Percentiles rank a stretch among this genome's conserved stretches.
These are phyloP conservation scores for Boletales sp. DNA, from an alignment of 768 basidiomycete species.

Conservation along the genomic window DNA sequence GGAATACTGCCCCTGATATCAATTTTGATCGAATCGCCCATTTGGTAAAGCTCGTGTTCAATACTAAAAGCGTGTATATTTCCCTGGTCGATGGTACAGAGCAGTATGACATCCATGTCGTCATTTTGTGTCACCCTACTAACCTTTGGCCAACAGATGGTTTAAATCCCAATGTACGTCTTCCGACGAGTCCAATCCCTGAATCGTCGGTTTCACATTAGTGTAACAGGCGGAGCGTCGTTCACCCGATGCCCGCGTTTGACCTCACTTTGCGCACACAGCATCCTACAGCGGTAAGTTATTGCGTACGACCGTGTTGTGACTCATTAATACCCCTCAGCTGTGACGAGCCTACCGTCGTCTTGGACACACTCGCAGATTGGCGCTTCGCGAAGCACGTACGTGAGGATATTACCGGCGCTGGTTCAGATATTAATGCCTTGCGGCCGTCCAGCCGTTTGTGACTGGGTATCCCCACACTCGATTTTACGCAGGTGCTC, in stretches of 20 bases:
- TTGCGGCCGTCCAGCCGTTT: slow-evolving; percentile 49
- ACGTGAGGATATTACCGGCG: slow-evolving; percentile 20
- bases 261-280: slow-evolving; percentile 79
- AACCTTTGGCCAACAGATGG: slow-evolving; percentile 50
- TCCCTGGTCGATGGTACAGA: slow-evolving; percentile 81
- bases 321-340: slow-evolving; percentile 32
- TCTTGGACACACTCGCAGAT: slow-evolving; percentile 74
- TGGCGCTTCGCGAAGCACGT: slow-evolving; percentile 90
- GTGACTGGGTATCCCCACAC: slow-evolving; percentile 64
- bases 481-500: slow-evolving; percentile 91
- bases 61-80: slow-evolving; percentile 80
- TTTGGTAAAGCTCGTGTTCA: slow-evolving; percentile 90
- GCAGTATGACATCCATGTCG: slow-evolving; percentile 50
- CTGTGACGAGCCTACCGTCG: slow-evolving; percentile 82
- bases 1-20: slow-evolving; percentile 79
- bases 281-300: slow-evolving; percentile 69
- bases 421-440: not conserved
- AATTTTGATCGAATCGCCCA: slow-evolving; percentile 95
- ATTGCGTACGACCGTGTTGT: not conserved
- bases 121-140: slow-evolving; percentile 5
- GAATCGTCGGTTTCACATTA: not conserved
- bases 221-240: slow-evolving; percentile 42
- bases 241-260: slow-evolving; percentile 46
- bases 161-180: slow-evolving; percentile 82
- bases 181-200: not conserved